A percentile compares a stretch with the other conserved stretches of the same genome.
These are phyloP conservation scores for Backusella psychrophila DNA, from an alignment of 192 early-diverging fungal genomes.

Conservation along the genomic window DNA sequence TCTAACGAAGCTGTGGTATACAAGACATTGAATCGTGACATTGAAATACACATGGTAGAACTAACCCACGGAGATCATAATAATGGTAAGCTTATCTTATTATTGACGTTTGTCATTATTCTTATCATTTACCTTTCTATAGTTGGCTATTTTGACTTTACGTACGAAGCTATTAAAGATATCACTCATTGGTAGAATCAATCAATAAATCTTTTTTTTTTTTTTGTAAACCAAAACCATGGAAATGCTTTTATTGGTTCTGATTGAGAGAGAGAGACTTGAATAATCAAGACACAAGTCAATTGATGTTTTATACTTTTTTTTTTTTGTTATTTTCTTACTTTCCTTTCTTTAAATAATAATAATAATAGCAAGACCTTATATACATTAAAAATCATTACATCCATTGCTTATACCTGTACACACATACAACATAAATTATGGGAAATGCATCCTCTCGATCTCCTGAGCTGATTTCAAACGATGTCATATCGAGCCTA, in stretches of 20 bases:
- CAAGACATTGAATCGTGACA: background rate
- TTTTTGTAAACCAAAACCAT: background rate
- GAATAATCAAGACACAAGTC: background rate
- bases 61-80: constrained; percentile 33
- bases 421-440: background rate
- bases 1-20: constrained; percentile 26
- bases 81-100: constrained; percentile 24
- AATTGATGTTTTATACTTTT: background rate
- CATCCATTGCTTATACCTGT: background rate
- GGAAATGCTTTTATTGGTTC: constrained; percentile 6
- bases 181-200: constrained; percentile 6
- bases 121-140: background rate
- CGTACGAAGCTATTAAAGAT: constrained; percentile 23
- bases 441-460: constrained; percentile 19
- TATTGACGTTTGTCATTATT: background rate
- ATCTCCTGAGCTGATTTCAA: background rate
- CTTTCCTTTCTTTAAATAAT: background rate
- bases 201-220: background rate
- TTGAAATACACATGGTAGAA: constrained; percentile 7
- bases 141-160: constrained; percentile 38
- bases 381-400: too few relatives aligned
- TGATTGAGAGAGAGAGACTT: background rate
- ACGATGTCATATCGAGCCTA: constrained; percentile 10
- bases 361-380: too few relatives aligned
- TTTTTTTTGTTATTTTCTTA: background rate